Evolutionary conservation across 306 rosid genomes (phyloP).

Genomic region (Oemleria cerasiformis): DNA sequence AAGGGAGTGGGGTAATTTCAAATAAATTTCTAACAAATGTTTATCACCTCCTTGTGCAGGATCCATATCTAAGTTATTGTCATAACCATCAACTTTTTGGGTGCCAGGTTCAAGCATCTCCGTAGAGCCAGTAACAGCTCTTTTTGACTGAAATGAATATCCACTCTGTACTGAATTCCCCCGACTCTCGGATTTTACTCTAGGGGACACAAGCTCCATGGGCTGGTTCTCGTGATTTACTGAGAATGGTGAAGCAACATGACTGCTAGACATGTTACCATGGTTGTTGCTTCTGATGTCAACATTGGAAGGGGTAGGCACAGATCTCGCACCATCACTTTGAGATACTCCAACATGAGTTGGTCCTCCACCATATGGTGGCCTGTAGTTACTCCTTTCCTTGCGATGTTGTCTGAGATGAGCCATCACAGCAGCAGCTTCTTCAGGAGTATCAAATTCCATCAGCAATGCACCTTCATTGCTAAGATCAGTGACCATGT

Average conservation of each 20-base stretch:
- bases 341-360: constrained; percentile 36
- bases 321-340: constrained; percentile 55
- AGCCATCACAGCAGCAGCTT: constrained; percentile 73
- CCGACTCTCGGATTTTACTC: constrained; percentile 56
- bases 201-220: constrained; percentile 79
- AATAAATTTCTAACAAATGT: background rate
- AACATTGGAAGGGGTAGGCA: constrained; percentile 47
- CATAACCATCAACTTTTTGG: constrained; percentile 60
- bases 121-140: constrained; percentile 57
- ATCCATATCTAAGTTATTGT: constrained; percentile 43
- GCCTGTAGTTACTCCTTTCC: constrained; percentile 58
- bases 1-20: background rate
- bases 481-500: constrained; percentile 65
- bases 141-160: constrained; percentile 56
- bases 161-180: constrained; percentile 46
- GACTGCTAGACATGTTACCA: constrained; percentile 36
- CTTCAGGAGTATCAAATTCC: constrained; percentile 91
- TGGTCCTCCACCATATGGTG: constrained; percentile 52
- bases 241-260: constrained; percentile 44
- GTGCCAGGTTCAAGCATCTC: constrained; percentile 63
- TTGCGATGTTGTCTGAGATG: constrained; percentile 77
- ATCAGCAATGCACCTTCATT: constrained; percentile 77
- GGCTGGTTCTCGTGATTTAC: constrained; percentile 51
- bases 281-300: constrained; percentile 48
- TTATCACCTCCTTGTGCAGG: constrained; percentile 75